phyloP scores from a whole-genome alignment of 192 early-diverging fungal species.

The Anaeromyces robustus region DNA sequence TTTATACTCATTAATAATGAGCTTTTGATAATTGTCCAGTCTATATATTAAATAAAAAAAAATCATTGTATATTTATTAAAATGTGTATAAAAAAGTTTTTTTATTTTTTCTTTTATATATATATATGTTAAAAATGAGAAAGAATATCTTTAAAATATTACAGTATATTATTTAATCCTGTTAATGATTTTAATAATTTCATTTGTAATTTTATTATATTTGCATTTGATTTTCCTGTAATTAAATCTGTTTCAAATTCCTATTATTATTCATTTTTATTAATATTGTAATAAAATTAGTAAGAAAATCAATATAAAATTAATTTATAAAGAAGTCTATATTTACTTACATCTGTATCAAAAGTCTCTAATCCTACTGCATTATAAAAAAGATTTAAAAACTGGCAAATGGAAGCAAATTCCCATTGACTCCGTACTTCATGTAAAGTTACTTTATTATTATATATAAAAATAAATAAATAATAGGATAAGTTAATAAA shows the following conservation, averaged over 20 bases:
- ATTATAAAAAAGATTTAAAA: slow-evolving; percentile 43
- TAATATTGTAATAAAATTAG: too few species aligned
- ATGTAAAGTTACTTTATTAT: slow-evolving; percentile 4
- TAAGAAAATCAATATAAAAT: too few species aligned
- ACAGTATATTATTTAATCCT: slow-evolving; percentile 26
- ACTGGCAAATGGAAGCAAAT: slow-evolving; percentile 56
- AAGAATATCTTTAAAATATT: slow-evolving; percentile 1
- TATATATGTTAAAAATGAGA: background rate
- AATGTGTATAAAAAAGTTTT: too few species aligned
- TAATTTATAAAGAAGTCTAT: too few species aligned
- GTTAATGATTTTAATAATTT: slow-evolving; percentile 26
- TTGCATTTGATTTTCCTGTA: slow-evolving; percentile 2
- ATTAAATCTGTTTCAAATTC: background rate
- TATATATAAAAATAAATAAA: slow-evolving; percentile 1
- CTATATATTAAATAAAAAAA: too few species aligned
- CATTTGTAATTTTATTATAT: slow-evolving; percentile 16
- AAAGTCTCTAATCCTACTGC: slow-evolving; percentile 24
- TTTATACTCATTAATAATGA: slow-evolving; percentile 12
- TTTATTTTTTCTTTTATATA: too few species aligned
- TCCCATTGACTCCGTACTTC: slow-evolving; percentile 32
- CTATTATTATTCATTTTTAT: too few species aligned
- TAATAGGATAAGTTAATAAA: background rate
- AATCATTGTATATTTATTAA: too few species aligned
- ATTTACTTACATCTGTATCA: slow-evolving; percentile 30
- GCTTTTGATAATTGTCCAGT: slow-evolving; percentile 15